Conservation (phyloP, 106 monocot genomes). For the Dendrobium huoshanense region DNA sequence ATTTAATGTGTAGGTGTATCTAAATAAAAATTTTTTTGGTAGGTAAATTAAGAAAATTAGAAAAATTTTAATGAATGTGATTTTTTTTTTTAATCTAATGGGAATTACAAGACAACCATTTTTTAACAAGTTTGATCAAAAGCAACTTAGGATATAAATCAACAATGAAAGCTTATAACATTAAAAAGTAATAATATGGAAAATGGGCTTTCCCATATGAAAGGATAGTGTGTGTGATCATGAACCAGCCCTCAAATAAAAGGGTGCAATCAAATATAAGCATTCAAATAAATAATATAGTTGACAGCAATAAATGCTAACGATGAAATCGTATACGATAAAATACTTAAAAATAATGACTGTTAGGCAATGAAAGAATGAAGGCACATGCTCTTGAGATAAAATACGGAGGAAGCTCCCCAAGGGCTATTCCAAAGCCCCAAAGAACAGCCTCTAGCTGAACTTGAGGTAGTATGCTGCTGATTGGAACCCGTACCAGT, state of each 20-base stretch:
- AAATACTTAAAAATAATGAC: neutral
- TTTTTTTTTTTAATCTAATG: neutral
- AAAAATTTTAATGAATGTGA: too few relatives aligned
- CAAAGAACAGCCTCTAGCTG: conserved; percentile 90
- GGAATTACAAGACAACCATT: neutral
- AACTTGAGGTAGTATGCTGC: conserved; percentile 72
- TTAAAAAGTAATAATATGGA: neutral
- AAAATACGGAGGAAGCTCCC: conserved; percentile 98
- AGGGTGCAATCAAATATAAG: neutral
- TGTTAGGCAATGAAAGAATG: neutral
- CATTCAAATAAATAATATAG: neutral
- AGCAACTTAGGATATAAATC: neutral
- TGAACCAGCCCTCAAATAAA: neutral
- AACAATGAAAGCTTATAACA: neutral
- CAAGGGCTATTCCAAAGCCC: conserved; percentile 95
- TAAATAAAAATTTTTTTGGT: too few relatives aligned
- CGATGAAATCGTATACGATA: neutral
- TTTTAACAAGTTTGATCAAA: neutral
- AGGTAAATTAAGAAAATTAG: too few relatives aligned
- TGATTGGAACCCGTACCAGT: conserved; percentile 58
- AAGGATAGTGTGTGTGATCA: neutral
- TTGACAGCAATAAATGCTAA: neutral
- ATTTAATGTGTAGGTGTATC: too few relatives aligned
- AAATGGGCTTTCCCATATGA: neutral
- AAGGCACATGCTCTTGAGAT: conserved; percentile 82